Base-by-base conservation (phyloP, 257 asterid species). In the Cinchona pubescens region DNA sequence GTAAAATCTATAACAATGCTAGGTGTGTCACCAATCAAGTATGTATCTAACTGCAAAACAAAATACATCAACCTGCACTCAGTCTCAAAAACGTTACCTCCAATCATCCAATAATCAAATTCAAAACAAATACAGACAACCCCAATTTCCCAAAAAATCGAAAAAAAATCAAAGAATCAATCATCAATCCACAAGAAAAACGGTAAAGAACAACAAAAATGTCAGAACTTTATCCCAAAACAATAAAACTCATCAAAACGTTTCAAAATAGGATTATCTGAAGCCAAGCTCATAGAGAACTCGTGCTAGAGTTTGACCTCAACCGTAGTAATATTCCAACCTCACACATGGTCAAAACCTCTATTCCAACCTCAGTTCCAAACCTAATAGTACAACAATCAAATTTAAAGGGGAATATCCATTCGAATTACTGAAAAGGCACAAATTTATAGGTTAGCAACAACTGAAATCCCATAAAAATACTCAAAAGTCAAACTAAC, bases 401-500 rank as follows among this genome's bases (percentile, higher is more conserved):
- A 71, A 49, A 49, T n/a, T 19, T 45, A 56, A 29, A 55, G n/a
- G 25, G 25, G 23, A n/a, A 71, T 14, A 43, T 8, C 1, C 75
- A n/a, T 1, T 48, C 37, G 1, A 35, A 53, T 25, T 35, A 38
- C 48, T 42, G 12, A 38, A 35, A 7, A 62, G 34, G 5, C n/a
- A 38, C 5, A 25, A 9, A 37, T 14, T 25, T 21, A 19, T 3
- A 1, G 13, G 12, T 19, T 19, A 19, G 2, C 25, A 71, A 3
- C 16, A 55, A 71, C 15, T 53, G 37, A 46, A 55, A 55, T 4
- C 4, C n/a, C 38, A 59, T 43, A 13, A 51, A 53, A 51, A 35
- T 10, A 19, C 8, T 25, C 25, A 23, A 35, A 71, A 71, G 75
- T 55, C 75, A n/a, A 56, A 56, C 67, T 32, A 53, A 56, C 67